These are phyloP conservation scores for Plasmopara halstedii DNA, from an alignment of 352 stramenopile species.

Conservation along the genomic window DNA sequence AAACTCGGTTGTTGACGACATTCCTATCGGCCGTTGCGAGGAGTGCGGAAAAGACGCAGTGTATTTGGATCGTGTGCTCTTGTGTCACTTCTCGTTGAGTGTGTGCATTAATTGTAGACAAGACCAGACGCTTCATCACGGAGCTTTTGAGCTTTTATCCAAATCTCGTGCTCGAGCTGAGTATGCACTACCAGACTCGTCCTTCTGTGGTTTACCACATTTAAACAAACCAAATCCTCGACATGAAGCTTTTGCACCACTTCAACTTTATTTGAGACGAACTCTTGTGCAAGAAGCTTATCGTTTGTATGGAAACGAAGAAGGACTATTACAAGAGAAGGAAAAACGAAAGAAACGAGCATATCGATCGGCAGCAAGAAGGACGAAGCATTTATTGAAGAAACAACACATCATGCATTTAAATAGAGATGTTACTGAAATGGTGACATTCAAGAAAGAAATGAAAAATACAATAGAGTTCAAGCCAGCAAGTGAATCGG, in stretches of 20 bases:
- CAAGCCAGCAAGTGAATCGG: constrained; percentile 34
- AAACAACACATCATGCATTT: constrained; percentile 22
- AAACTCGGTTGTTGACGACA: constrained; percentile 2
- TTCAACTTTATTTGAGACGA: constrained; percentile 59
- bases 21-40: constrained; percentile 30
- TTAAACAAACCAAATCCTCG: constrained; percentile 53
- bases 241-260: constrained; percentile 53
- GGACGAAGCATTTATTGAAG: constrained; percentile 57
- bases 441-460: constrained; percentile 3
- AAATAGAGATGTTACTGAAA: constrained; percentile 3
- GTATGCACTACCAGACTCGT: constrained; percentile 55
- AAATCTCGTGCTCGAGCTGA: constrained; percentile 50
- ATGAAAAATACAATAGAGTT: constrained; percentile 5
- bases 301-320: constrained; percentile 36
- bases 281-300: constrained; percentile 43
- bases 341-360: constrained; percentile 34
- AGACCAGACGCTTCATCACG: constrained; percentile 35
- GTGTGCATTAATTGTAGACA: constrained; percentile 67
- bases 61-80: constrained; percentile 40
- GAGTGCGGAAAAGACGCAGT: constrained; percentile 44
- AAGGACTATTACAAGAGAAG: constrained; percentile 39
- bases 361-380: constrained; percentile 38
- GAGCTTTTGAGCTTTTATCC: constrained; percentile 52
- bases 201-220: constrained; percentile 39
- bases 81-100: constrained; percentile 41